Percentiles rank a stretch among this genome's conserved stretches.
phyloP scores from a whole-genome alignment of 768 basidiomycete genomes.

The Podaxis sp. region DNA sequence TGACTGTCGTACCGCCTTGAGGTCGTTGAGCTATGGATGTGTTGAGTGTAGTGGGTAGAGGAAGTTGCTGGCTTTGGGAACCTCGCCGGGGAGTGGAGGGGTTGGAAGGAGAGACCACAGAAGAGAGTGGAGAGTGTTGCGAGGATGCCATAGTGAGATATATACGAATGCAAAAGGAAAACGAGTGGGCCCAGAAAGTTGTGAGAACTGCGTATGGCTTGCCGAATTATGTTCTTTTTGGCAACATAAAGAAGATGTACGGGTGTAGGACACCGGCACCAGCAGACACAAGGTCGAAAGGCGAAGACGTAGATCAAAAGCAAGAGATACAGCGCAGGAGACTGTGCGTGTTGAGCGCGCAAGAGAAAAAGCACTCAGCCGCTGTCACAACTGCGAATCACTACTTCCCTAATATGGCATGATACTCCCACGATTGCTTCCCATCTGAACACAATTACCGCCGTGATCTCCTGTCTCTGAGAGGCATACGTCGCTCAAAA shows the following conservation, averaged over 20 bases:
- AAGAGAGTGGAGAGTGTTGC: constrained; percentile 26
- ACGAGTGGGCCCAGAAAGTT: constrained; percentile 3
- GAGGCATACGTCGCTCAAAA: neutral
- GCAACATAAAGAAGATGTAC: neutral
- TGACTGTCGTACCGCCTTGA: constrained; percentile 16
- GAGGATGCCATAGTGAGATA: constrained; percentile 21
- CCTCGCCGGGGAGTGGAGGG: constrained; percentile 22
- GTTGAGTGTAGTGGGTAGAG: constrained; percentile 34
- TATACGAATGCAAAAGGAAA: neutral
- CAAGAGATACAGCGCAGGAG: neutral
- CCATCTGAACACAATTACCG: neutral
- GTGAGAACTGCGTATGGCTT: neutral
- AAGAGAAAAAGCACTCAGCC: neutral
- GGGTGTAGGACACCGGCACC: neutral
- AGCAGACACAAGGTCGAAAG: neutral
- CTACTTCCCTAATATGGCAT: neutral
- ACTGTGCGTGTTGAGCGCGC: neutral
- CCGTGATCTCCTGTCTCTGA: neutral
- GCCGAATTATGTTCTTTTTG: neutral
- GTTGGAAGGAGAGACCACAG: constrained; percentile 24
- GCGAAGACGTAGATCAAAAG: neutral
- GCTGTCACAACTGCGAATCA: neutral
- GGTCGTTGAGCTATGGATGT: constrained; percentile 20
- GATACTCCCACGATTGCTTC: neutral
- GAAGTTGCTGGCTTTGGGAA: constrained; percentile 31